These are phyloP conservation scores for Pezicula rhizophila DNA, from an alignment of 2,329 filamentous ascomycete genomes.

Conservation along the genomic window DNA sequence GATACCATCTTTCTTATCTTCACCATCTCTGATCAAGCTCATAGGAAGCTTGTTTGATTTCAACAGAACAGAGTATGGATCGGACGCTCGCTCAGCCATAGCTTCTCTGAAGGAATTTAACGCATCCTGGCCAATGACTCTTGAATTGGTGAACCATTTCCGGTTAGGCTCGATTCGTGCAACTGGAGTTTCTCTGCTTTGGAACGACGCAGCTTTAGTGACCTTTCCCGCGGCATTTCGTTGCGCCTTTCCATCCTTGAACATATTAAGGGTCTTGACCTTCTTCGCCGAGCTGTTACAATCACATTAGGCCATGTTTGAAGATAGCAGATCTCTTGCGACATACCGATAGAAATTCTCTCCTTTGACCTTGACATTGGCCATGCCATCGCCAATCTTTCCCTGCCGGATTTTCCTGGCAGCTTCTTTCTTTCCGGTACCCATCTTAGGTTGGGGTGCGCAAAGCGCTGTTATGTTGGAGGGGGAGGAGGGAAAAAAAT, in stretches of 20 bases:
- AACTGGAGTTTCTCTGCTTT: conserved; percentile 73
- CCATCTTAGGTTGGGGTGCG: conserved; percentile 51
- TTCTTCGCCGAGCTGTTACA: conserved; percentile 63
- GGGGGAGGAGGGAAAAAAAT: conserved; percentile 7
- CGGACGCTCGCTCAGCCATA: conserved; percentile 81
- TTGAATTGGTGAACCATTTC: conserved; percentile 96
- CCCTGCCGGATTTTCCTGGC: conserved; percentile 78
- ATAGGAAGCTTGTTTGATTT: conserved; percentile 97
- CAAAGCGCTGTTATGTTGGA: conserved; percentile 10
- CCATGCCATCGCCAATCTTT: conserved; percentile 79
- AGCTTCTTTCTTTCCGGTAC: conserved; percentile 86
- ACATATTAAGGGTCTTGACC: conserved; percentile 82
- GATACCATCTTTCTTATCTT: conserved; percentile 66
- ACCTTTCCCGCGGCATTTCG: conserved; percentile 81
- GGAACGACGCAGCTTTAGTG: conserved; percentile 75
- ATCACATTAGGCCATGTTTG: conserved; percentile 6
- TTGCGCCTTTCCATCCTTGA: conserved; percentile 78
- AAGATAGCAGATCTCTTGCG: not conserved
- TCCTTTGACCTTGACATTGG: conserved; percentile 87
- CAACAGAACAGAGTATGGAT: conserved; percentile 90
- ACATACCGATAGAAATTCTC: conserved; percentile 92
- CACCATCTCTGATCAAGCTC: conserved; percentile 79
- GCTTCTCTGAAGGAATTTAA: conserved; percentile 83
- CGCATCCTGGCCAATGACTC: conserved; percentile 83
- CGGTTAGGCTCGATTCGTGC: conserved; percentile 92